Conservation (phyloP, 306 rosid species). For the Argentina anserina region DNA sequence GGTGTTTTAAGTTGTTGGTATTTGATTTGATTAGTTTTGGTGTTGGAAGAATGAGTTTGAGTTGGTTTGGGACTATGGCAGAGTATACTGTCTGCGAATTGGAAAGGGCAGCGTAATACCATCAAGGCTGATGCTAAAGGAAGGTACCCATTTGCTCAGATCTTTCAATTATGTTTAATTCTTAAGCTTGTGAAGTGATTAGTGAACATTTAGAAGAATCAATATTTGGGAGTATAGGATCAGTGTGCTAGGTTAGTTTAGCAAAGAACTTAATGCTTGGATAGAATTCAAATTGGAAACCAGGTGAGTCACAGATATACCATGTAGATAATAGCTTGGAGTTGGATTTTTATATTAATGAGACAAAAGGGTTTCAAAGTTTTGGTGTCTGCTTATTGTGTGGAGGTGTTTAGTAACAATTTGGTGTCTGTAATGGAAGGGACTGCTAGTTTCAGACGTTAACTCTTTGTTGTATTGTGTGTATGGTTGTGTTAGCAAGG, state of each 20-base stretch:
- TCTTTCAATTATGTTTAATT: neutral
- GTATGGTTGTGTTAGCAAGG: slow-evolving; percentile 55
- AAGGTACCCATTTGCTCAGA: slow-evolving; percentile 45
- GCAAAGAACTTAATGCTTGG: neutral
- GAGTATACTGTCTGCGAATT: slow-evolving; percentile 76
- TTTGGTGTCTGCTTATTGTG: neutral
- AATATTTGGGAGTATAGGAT: neutral
- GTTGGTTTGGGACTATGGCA: slow-evolving; percentile 20
- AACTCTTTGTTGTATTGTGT: slow-evolving; percentile 13
- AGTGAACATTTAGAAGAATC: neutral
- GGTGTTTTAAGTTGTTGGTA: neutral
- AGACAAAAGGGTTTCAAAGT: neutral
- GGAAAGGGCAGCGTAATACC: slow-evolving; percentile 82
- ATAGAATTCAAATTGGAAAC: neutral
- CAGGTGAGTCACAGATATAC: no score
- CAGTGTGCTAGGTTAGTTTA: neutral
- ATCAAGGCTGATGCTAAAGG: slow-evolving; percentile 84
- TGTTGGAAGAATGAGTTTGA: neutral
- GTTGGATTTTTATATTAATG: neutral
- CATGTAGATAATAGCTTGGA: neutral
- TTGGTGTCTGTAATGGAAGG: neutral
- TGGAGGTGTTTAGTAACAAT: neutral
- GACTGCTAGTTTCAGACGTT: neutral
- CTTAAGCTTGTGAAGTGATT: slow-evolving; percentile 1
- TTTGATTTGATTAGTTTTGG: neutral